phyloP scores from a whole-genome alignment of 768 basidiomycete species.

The Suillus plorans region DNA sequence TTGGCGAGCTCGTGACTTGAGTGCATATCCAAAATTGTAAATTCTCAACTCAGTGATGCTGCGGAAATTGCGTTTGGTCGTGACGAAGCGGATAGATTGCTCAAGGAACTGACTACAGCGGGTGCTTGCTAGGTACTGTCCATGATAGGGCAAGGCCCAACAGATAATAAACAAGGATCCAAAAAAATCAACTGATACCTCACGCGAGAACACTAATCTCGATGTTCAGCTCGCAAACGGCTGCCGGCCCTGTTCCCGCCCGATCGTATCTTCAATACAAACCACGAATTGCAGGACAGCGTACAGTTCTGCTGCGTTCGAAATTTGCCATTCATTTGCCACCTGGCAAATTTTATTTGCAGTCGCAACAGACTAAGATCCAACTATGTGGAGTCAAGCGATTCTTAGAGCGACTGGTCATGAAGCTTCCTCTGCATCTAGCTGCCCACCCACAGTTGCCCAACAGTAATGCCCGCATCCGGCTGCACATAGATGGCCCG shows the following conservation, averaged over 20 bases:
- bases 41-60: not conserved
- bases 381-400: not conserved
- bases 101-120: too few species aligned
- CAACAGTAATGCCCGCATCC: slow-evolving; percentile 86
- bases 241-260: too few species aligned
- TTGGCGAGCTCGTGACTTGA: not conserved
- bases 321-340: not conserved
- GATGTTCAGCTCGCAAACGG: too few species aligned
- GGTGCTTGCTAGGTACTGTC: too few species aligned
- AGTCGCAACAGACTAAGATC: not conserved
- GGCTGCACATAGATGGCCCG: slow-evolving; percentile 69
- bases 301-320: not conserved
- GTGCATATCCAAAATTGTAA: not conserved
- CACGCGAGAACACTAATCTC: too few species aligned
- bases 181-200: too few species aligned
- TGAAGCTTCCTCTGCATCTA: not conserved
- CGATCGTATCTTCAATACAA: too few species aligned
- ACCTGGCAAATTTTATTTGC: too few species aligned
- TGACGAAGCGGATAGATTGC: too few species aligned
- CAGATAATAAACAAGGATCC: too few species aligned
- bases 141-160: too few species aligned
- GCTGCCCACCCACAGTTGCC: slow-evolving; percentile 39
- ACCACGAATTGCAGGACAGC: not conserved
- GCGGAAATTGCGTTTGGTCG: too few species aligned
- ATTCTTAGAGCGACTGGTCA: not conserved